Evolutionary conservation across 257 asterid genomes (phyloP), one percentile per base, ranked within the genome.

Genomic region (Solanum peruvianum): DNA sequence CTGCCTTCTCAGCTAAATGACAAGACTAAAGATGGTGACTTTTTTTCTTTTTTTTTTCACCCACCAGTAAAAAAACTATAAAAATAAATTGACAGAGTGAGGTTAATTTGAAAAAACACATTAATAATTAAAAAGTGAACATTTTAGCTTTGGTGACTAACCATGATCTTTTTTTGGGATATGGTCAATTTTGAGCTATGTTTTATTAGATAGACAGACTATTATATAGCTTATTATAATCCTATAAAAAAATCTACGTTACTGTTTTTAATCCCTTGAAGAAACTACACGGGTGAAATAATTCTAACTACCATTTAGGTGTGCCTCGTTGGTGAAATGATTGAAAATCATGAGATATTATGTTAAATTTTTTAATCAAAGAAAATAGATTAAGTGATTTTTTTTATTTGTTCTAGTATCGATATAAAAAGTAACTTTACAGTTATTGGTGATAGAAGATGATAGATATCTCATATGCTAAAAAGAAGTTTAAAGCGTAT

Each of bases 21-120:
- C 94, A 92, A 90, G 88, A 92, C 86, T 64, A 75, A 69, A 90
- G 91, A 91, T 84, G 88, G 90, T 83, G 93, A 92, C 92, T 89
- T 52, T 52, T 52, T 52, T 52, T 31, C 33, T 31, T 31, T 31
- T 31, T 31, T 31, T 20, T 73, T 90, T 89, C 89, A 60, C 80
- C 60, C 85, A 58, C 87, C 88, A 86, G 91, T 84, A 39, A 49
- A 39, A 52, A 75, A 90, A 60, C 16, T n/a, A 87, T 78, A 86
- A 72, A 72, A 85, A 23, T 23, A 72, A 85, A 29, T 31, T 35
- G 58, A 35, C 41, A 45, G 85, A 33, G 58, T 58, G 78, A 41
- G 84, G 23, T 56, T 39, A 25, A 60, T 60, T 18, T 18, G 64
- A 56, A 56, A 52, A 60, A 23, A 60, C 1, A 60, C 4, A 33